Conservation (phyloP, 2,329 filamentous ascomycete genomes). For the Aspergillus aculeatus region DNA sequence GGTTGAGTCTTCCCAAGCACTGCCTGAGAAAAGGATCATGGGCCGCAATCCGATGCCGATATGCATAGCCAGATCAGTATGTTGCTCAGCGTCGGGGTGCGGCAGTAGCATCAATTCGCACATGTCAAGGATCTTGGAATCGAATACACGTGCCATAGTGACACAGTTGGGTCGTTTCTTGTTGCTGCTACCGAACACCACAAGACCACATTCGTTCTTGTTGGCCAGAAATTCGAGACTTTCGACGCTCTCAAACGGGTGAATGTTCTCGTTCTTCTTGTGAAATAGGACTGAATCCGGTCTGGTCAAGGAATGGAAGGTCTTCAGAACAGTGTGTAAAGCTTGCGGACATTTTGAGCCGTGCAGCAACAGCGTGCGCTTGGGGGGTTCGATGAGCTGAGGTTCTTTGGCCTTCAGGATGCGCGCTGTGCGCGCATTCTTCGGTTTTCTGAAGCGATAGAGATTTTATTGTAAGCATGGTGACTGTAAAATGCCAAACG, state of each 20-base stretch:
- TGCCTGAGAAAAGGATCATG: slow-evolving; percentile 86
- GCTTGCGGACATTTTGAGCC: slow-evolving; percentile 82
- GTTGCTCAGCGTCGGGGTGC: slow-evolving; percentile 53
- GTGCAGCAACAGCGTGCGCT: slow-evolving; percentile 83
- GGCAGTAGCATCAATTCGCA: slow-evolving; percentile 82
- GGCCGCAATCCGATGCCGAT: slow-evolving; percentile 80
- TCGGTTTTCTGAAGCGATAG: slow-evolving; percentile 57
- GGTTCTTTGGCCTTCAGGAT: slow-evolving; percentile 91
- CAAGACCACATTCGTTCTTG: slow-evolving; percentile 88
- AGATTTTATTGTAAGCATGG: slow-evolving; percentile 10
- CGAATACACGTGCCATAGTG: slow-evolving; percentile 79
- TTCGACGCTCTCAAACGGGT: slow-evolving; percentile 86
- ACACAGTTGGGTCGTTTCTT: slow-evolving; percentile 96
- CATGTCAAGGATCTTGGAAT: slow-evolving; percentile 90
- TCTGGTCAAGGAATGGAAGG: slow-evolving; percentile 80
- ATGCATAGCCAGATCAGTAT: slow-evolving; percentile 58
- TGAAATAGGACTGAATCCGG: slow-evolving; percentile 86
- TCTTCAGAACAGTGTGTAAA: slow-evolving; percentile 77
- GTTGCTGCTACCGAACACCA: slow-evolving; percentile 79
- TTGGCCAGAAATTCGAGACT: slow-evolving; percentile 93
- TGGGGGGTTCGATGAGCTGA: slow-evolving; percentile 84
- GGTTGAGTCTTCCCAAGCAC: slow-evolving; percentile 79
- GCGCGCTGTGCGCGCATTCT: slow-evolving; percentile 87
- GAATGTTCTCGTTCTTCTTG: slow-evolving; percentile 89
- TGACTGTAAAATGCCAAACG: not conserved